phyloP scores from a whole-genome alignment of 441 rosid genomes.

The Arabidopsis hybrid region DNA sequence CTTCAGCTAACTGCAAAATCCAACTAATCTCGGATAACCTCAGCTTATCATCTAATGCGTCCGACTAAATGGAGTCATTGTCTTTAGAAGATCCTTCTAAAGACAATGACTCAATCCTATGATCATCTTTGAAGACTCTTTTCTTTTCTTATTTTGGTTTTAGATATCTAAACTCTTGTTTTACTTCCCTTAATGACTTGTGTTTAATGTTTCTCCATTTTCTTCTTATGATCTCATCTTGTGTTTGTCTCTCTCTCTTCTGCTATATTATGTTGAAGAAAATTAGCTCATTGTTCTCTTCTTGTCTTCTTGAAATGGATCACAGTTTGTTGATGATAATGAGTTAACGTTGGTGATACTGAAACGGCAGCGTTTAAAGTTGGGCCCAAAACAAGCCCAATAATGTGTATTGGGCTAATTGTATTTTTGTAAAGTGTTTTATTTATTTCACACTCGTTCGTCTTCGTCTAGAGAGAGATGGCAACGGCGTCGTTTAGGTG shows the following conservation, averaged over 20 bases:
- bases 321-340: too few species aligned
- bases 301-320: too few species aligned
- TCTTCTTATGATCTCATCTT: neutral
- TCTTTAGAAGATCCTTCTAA: neutral
- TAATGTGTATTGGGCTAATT: slow-evolving; percentile 50
- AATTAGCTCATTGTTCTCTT: neutral
- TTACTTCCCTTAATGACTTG: neutral
- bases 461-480: slow-evolving; percentile 40
- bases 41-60: neutral
- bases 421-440: slow-evolving; percentile 34
- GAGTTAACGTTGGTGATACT: neutral
- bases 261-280: neutral
- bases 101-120: too few species aligned
- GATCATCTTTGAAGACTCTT: neutral
- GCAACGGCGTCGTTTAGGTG: slow-evolving; percentile 79
- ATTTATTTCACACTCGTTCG: neutral
- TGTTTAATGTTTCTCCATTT: neutral
- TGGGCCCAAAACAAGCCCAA: slow-evolving; percentile 59
- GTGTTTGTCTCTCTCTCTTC: neutral
- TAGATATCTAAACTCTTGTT: too few species aligned
- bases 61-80: neutral
- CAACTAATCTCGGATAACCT: slow-evolving; percentile 3
- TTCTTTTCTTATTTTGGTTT: neutral
- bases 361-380: neutral
- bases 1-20: neutral